Conservation (phyloP, 2,329 filamentous ascomycete species). For the Penicillium vulpinum region DNA sequence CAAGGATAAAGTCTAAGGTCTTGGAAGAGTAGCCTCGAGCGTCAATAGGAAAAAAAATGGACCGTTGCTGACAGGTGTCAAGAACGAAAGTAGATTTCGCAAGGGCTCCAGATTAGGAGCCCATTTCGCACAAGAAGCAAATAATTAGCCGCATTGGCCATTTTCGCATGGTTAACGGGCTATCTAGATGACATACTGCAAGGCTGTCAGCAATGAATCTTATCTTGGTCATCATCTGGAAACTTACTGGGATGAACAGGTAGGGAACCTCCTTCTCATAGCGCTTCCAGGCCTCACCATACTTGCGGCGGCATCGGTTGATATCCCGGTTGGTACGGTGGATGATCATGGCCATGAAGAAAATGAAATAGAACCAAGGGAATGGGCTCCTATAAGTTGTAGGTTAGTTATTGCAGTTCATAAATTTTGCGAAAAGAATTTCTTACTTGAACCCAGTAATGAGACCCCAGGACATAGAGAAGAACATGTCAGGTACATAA, state of each 20-base stretch:
- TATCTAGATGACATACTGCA: background rate
- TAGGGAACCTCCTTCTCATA: constrained; percentile 78
- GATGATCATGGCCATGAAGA: constrained; percentile 75
- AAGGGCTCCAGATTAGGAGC: no score
- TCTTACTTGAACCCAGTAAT: constrained; percentile 67
- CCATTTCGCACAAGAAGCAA: no score
- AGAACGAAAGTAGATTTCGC: no score
- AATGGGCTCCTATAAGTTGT: constrained; percentile 62
- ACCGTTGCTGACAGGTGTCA: no score
- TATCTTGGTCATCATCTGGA: background rate
- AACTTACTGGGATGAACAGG: constrained; percentile 71
- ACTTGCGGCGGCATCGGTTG: constrained; percentile 69
- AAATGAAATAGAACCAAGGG: constrained; percentile 74
- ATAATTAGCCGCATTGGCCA: no score
- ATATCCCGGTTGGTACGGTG: constrained; percentile 76
- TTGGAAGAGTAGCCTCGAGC: no score
- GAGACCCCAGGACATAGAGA: constrained; percentile 72
- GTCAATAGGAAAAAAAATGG: no score
- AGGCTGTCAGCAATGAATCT: background rate
- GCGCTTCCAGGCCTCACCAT: constrained; percentile 77
- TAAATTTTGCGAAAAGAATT: background rate
- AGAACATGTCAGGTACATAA: constrained; percentile 77
- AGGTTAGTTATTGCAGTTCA: background rate
- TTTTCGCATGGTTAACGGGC: no score
- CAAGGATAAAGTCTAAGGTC: no score